Evolutionary conservation across 441 rosid genomes (phyloP), one percentile per base, ranked within the genome.

Genomic region (Kokia cookei): DNA sequence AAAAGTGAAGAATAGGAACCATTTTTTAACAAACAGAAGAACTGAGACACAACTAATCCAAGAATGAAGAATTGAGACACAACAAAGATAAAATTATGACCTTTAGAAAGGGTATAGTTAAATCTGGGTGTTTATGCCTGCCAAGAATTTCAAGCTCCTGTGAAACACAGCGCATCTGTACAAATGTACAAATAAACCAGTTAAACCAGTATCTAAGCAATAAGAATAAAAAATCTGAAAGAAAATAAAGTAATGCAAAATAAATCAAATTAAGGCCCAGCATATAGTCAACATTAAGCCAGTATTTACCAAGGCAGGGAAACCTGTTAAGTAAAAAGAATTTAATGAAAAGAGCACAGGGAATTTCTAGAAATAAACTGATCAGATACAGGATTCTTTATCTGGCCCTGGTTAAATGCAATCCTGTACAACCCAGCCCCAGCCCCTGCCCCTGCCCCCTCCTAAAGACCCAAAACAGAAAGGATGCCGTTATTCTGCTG

Each of bases 141-240:
- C 97, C 90, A 81, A 96, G 94, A 76, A 96, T 93, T 85, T 96
- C 97, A 26, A 96, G 94, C 71, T 93, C 97, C 76, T 82, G 86
- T 48, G 98, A 89, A 69, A 88, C 93, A 78, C 87, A 82, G 63
- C 81, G 87, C 98, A 96, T 91, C 99, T 93, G 90, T 72, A 82
- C 65, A 84, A 61, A 77, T 77, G 37, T 35, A 51, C 71, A 72
- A 73, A 42, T 58, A 10, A 11, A 58, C 62, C 62, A 58, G 42
- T 26, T 24, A 75, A 57, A 69, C 61, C 29, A 59, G 73, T 73
- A 51, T 58, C 1, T 47, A 57, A 35, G 48, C 35, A 3, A 61
- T 60, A 47, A 61, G 37, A 29, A 29, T n/a, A 45, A 45, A 15
- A 71, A 26, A 58, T 58, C 62, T 26, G 4, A 35, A 74, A 26